Conservation (phyloP, 176 grass and related monocot species). For the Saccharum spontaneum region DNA sequence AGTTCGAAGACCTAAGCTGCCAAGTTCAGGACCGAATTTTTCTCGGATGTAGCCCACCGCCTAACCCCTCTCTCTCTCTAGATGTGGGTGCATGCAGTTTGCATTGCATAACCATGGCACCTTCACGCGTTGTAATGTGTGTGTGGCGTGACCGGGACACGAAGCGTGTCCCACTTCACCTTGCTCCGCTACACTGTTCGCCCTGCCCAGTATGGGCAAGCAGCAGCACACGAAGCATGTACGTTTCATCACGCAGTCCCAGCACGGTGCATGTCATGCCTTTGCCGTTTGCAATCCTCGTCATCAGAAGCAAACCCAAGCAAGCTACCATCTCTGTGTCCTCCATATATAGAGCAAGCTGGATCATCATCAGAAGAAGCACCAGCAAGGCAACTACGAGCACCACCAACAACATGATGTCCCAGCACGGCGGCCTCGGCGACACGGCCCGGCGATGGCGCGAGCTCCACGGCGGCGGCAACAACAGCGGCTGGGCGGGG, state of each 20-base stretch:
- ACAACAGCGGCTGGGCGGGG: slow-evolving; percentile 61
- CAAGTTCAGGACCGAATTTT: too few species aligned
- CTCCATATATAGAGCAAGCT: background rate
- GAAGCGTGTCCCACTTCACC: background rate
- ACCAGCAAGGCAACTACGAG: background rate
- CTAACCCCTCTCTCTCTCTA: too few species aligned
- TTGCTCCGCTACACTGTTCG: background rate
- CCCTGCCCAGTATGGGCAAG: background rate
- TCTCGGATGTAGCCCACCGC: too few species aligned
- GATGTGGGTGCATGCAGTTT: slow-evolving; percentile 5
- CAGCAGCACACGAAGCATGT: background rate
- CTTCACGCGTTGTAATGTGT: background rate
- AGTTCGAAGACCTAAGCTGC: too few species aligned
- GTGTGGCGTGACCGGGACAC: background rate
- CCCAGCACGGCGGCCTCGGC: slow-evolving; percentile 28
- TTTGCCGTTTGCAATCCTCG: background rate
- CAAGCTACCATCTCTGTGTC: background rate
- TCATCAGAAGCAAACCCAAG: background rate
- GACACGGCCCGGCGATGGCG: slow-evolving; percentile 59
- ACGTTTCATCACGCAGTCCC: background rate
- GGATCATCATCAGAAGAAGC: background rate
- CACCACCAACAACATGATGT: background rate
- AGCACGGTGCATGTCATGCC: slow-evolving; percentile 13
- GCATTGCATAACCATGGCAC: background rate
- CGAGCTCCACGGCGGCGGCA: slow-evolving; percentile 64